Evolutionary conservation across 1,284 basidiomycete species (phyloP), one percentile per base, ranked within the genome.

Genomic region (Rhizopogon parksii): DNA sequence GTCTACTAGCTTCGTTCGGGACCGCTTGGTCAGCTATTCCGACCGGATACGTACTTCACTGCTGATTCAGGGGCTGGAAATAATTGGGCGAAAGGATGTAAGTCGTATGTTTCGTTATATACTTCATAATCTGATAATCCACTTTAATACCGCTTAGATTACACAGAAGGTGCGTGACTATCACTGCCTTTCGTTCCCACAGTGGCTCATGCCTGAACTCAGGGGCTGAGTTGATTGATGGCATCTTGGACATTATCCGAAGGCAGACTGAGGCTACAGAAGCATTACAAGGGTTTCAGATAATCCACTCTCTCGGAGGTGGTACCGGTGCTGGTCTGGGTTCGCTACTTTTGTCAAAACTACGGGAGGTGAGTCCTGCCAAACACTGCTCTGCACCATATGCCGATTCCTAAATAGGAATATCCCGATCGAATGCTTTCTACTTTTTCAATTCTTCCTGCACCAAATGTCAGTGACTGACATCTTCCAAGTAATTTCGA

Each of bases 181-280:
- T 45, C 30, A 30, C 30, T 21, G 19, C 7, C 4, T 14, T 32
- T 8, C 27, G 1, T 19, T 43, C 30, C 11, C 4, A n/a, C 7
- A 21, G 45, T 34, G 42, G 25, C 42, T 34, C n/a, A 38, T 51
- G 14, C 37, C 32, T 24, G 21, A 37, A 36, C 53, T 15, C 52
- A 89, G 89, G 90, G 60, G 94, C 95, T 52, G 95, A 98, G 71
- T 80, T 98, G 17, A 83, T 95, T 50, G 95, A 97, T 61, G 72
- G 78, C 27, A 85, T 97, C 55, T 59, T 85, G 75, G 91, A 93
- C 51, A 75, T 83, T 30, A 60, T 91, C 21, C 77, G 91, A 55
- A 78, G 72, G 61, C 88, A 93, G 66, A 73, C 83, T 7, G 95
- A 97, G 66, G 69, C 74, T 12, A 90, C 89, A 60, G 93, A 97